These are phyloP conservation scores for Hypomontagnella monticulosa DNA, from an alignment of 495 filamentous ascomycete genomes.

Conservation along the genomic window DNA sequence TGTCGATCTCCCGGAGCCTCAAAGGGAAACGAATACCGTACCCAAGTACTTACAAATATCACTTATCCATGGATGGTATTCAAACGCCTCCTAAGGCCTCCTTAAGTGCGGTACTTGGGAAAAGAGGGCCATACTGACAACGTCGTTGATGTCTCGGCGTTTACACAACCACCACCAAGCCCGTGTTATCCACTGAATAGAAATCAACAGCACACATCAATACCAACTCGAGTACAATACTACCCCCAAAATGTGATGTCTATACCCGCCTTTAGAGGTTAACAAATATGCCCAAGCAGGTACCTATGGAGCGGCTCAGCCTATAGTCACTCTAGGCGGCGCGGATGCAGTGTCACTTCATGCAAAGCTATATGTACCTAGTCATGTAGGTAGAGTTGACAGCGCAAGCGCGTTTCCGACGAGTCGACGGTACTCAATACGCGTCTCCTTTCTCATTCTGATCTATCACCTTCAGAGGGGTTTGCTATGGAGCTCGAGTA, in stretches of 20 bases:
- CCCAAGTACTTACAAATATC: too few species aligned
- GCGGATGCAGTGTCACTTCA: not conserved
- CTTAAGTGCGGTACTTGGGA: slow-evolving; percentile 1
- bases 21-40: slow-evolving; percentile 4
- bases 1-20: slow-evolving; percentile 42
- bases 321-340: slow-evolving; percentile 1
- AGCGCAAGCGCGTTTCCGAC: slow-evolving; percentile 33
- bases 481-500: slow-evolving; percentile 20
- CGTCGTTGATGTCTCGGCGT: slow-evolving; percentile 31
- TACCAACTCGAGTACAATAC: slow-evolving; percentile 10
- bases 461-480: slow-evolving; percentile 31
- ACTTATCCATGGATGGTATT: too few species aligned
- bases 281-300: not conserved
- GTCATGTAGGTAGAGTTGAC: slow-evolving; percentile 14
- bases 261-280: slow-evolving; percentile 6
- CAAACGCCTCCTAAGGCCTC: slow-evolving; percentile 7
- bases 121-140: slow-evolving; percentile 22
- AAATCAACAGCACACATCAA: slow-evolving; percentile 4
- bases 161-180: slow-evolving; percentile 12
- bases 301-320: not conserved
- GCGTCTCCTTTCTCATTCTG: slow-evolving; percentile 27
- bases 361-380: slow-evolving; percentile 14
- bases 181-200: not conserved
- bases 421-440: slow-evolving; percentile 18
- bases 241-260: not conserved